These are phyloP conservation scores for Punctularia strigosozonata DNA, from an alignment of 768 basidiomycete species.

Conservation along the genomic window DNA sequence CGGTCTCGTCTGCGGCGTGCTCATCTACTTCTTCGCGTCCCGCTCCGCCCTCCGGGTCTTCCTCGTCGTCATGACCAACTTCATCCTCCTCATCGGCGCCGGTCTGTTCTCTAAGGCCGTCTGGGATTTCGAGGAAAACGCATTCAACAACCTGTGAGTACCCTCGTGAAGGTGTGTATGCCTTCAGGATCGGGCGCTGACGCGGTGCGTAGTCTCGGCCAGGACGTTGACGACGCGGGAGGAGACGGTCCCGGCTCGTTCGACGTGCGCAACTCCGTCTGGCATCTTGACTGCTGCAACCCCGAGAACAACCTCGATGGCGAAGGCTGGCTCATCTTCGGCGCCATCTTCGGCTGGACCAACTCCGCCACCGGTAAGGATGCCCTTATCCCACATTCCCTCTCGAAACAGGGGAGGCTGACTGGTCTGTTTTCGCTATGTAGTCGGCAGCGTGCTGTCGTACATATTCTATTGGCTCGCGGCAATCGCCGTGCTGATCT, in stretches of 20 bases:
- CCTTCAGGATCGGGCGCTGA: too few species aligned
- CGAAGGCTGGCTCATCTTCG: slow-evolving; percentile 73
- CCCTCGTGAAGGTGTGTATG: too few species aligned
- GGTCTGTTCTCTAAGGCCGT: slow-evolving; percentile 81
- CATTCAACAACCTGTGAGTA: slow-evolving; percentile 41
- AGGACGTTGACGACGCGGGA: slow-evolving; percentile 51
- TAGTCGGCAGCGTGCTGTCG: slow-evolving; percentile 67
- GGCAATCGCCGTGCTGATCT: slow-evolving; percentile 55
- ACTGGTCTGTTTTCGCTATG: not conserved
- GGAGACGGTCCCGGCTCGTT: slow-evolving; percentile 81
- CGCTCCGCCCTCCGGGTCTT: slow-evolving; percentile 73
- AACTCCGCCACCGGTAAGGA: slow-evolving; percentile 65
- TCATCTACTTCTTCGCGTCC: slow-evolving; percentile 74
- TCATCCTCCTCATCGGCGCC: slow-evolving; percentile 87
- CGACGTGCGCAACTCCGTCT: slow-evolving; percentile 71
- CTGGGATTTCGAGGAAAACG: slow-evolving; percentile 58
- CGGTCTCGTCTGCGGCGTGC: slow-evolving; percentile 60
- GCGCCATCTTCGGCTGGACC: slow-evolving; percentile 79
- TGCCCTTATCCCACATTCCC: not conserved
- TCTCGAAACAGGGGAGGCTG: too few species aligned
- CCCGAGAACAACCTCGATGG: slow-evolving; percentile 39
- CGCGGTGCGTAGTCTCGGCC: slow-evolving; percentile 66
- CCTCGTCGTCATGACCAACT: slow-evolving; percentile 84
- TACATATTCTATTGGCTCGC: slow-evolving; percentile 93
- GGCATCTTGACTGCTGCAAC: slow-evolving; percentile 79